Percentiles rank a stretch among this genome's conserved stretches.
These are phyloP conservation scores for Magnusiomyces paraingens DNA, from an alignment of 1,139 yeast species.

Conservation along the genomic window DNA sequence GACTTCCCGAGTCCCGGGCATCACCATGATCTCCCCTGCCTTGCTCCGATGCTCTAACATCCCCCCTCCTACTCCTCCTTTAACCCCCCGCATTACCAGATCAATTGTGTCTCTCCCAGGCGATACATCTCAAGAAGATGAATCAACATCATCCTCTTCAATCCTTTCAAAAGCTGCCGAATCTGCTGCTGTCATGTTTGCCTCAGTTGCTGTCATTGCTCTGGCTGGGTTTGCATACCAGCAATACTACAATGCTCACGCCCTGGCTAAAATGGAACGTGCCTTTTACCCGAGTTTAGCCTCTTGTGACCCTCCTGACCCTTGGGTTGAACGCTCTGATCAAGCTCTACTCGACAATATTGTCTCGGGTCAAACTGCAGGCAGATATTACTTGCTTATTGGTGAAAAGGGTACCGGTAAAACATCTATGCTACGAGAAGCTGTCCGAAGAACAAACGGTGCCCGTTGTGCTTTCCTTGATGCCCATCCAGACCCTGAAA, in stretches of 20 bases:
- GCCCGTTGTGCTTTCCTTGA: constrained; percentile 65
- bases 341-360: constrained; percentile 61
- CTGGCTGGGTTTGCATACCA: constrained; percentile 69
- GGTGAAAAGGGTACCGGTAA: constrained; percentile 90
- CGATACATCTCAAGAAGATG: no score
- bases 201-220: constrained; percentile 66
- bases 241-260: constrained; percentile 51
- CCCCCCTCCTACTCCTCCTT: no score
- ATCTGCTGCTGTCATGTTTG: constrained; percentile 67
- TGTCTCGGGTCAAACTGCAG: constrained; percentile 53
- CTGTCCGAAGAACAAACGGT: constrained; percentile 61
- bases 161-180: constrained; percentile 54
- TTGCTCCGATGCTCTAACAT: no score
- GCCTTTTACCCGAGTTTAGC: constrained; percentile 55
- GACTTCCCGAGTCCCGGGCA: no score
- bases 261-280: constrained; percentile 53
- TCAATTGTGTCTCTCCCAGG: no score
- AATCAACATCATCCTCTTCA: not conserved
- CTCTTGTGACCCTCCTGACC: constrained; percentile 28
- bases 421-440: constrained; percentile 63
- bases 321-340: constrained; percentile 56
- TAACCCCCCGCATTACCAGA: no score
- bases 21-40: no score
- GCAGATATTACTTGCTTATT: constrained; percentile 63
- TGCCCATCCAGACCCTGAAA: constrained; percentile 84